phyloP scores from a whole-genome alignment of 1,139 yeast species.

The Blastobotrys aristatus region DNA sequence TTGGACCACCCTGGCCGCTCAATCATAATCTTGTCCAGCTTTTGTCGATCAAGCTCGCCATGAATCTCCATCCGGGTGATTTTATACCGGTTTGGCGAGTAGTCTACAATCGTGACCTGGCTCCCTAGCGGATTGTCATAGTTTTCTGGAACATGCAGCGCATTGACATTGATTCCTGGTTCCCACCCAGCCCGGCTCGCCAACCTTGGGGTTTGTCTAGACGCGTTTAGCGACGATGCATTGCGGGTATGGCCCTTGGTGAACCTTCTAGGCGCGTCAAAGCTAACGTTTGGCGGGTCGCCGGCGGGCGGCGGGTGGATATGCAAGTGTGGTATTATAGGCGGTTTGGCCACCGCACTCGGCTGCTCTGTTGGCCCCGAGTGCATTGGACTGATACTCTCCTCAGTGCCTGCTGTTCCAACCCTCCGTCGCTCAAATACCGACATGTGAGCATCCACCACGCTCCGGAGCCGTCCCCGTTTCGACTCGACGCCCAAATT shows the following conservation, averaged over 20 bases:
- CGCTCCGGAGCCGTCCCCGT: neutral
- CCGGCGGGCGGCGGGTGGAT: neutral
- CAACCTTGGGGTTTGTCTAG: neutral
- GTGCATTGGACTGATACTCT: neutral
- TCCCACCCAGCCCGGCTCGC: slow-evolving; percentile 44
- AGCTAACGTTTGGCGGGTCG: neutral
- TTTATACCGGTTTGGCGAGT: slow-evolving; percentile 39
- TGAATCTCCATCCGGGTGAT: slow-evolving; percentile 36
- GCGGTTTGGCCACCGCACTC: neutral
- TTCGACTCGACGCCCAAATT: neutral
- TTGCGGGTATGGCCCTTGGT: neutral
- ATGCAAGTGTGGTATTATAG: neutral
- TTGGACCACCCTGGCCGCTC: slow-evolving; percentile 44
- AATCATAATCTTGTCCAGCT: slow-evolving; percentile 20
- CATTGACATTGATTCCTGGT: slow-evolving; percentile 49
- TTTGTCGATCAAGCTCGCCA: slow-evolving; percentile 15
- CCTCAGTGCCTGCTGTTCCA: neutral
- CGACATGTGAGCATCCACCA: neutral
- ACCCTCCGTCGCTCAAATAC: neutral
- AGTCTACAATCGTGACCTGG: slow-evolving; percentile 46
- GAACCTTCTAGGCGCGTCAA: too few species aligned
- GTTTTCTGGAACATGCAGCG: slow-evolving; percentile 25
- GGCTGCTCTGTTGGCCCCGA: neutral
- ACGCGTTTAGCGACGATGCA: neutral
- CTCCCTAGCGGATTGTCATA: slow-evolving; percentile 41